phyloP scores from a whole-genome alignment of 805 yeast genomes.

The Saccharomycodes ludwigii region DNA sequence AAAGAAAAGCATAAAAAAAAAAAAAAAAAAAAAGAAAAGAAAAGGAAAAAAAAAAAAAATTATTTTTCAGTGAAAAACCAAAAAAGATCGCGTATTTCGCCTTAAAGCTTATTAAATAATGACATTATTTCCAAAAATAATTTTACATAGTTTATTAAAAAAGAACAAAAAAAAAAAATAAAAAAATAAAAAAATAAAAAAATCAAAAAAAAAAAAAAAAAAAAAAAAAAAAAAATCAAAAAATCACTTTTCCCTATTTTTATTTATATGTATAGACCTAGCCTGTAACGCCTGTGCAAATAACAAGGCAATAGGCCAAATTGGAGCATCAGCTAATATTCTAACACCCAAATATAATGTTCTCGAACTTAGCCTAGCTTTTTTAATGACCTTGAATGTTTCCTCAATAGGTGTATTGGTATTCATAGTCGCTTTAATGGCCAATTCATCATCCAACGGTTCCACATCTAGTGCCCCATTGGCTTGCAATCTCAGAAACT shows the following conservation, averaged over 20 bases:
- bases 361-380: slow-evolving; percentile 41
- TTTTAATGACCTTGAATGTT: slow-evolving; percentile 34
- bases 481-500: slow-evolving; percentile 44
- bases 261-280: slow-evolving; percentile 34
- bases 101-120: too few species aligned
- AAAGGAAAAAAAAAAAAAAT: too few species aligned
- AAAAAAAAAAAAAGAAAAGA: neutral
- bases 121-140: too few species aligned
- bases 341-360: slow-evolving; percentile 60
- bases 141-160: too few species aligned
- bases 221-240: too few species aligned
- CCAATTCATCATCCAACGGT: slow-evolving; percentile 33
- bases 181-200: too few species aligned
- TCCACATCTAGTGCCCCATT: slow-evolving; percentile 47
- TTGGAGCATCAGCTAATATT: slow-evolving; percentile 73
- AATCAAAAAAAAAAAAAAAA: too few species aligned
- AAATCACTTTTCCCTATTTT: slow-evolving; percentile 3
- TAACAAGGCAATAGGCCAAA: slow-evolving; percentile 72
- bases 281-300: slow-evolving; percentile 71
- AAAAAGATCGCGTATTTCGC: too few species aligned
- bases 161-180: too few species aligned
- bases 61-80: too few species aligned
- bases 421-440: slow-evolving; percentile 30
- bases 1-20: neutral
- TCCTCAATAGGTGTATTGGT: slow-evolving; percentile 31